Conservation (phyloP, 2,329 filamentous ascomycete genomes). For the Lasiodiplodia sp. region DNA sequence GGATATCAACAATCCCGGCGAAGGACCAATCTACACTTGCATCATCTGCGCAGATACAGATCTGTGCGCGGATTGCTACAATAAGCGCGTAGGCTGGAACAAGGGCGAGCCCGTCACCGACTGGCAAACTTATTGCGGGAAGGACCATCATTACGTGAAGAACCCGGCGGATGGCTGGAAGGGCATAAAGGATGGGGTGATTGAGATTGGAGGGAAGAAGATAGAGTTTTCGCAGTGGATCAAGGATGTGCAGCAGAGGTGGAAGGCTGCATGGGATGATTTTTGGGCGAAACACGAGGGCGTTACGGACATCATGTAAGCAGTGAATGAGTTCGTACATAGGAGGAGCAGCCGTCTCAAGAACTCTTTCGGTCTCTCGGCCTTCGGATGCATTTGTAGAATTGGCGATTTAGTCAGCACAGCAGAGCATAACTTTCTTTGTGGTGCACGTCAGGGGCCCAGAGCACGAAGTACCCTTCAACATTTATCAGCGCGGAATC, state of each 20-base stretch:
- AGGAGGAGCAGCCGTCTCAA: background rate
- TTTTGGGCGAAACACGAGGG: constrained; percentile 34
- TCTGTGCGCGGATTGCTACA: constrained; percentile 33
- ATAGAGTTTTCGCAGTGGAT: constrained; percentile 34
- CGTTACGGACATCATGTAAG: background rate
- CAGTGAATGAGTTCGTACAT: background rate
- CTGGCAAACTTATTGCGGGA: constrained; percentile 30
- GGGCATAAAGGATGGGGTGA: constrained; percentile 33
- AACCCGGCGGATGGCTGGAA: constrained; percentile 33
- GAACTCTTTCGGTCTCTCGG: background rate
- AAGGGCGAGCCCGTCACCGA: constrained; percentile 8
- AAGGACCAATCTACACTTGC: constrained; percentile 32
- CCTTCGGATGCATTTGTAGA: background rate
- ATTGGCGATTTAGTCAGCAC: background rate
- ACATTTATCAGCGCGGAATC: background rate
- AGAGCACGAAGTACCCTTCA: background rate
- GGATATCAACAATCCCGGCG: background rate
- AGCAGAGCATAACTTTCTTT: background rate
- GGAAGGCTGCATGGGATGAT: constrained; percentile 35
- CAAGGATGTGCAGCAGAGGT: constrained; percentile 33
- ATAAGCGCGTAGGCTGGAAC: constrained; percentile 28
- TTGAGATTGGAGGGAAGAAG: constrained; percentile 27
- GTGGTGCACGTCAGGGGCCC: no score
- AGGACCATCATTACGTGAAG: constrained; percentile 34
- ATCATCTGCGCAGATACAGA: constrained; percentile 32